Evolutionary conservation across 148 eudicot species (phyloP).

Genomic region (Cornus suecica): DNA sequence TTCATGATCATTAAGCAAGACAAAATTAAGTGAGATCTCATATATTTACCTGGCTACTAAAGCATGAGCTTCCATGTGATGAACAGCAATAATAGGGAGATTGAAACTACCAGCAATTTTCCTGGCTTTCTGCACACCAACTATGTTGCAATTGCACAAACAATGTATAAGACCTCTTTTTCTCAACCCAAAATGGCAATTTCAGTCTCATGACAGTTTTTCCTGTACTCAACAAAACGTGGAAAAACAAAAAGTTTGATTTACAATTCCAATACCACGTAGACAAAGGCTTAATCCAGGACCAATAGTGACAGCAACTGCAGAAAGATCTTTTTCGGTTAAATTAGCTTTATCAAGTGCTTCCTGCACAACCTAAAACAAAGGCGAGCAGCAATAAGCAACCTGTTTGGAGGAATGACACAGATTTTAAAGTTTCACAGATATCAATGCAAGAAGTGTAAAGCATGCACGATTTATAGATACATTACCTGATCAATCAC

Average conservation of each 20-base stretch:
- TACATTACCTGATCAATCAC: slow-evolving; percentile 76
- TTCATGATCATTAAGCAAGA: neutral
- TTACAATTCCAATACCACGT: slow-evolving; percentile 51
- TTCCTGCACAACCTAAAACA: slow-evolving; percentile 73
- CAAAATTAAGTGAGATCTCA: neutral
- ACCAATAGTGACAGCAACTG: slow-evolving; percentile 99
- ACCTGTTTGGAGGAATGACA: neutral
- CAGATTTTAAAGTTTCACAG: neutral
- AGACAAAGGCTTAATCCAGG: slow-evolving; percentile 98
- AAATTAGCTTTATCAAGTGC: slow-evolving; percentile 89
- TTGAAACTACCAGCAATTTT: slow-evolving; percentile 67
- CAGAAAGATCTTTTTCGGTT: slow-evolving; percentile 75
- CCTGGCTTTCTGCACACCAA: slow-evolving; percentile 96
- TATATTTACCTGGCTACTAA: slow-evolving; percentile 77
- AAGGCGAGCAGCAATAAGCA: neutral
- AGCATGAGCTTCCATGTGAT: slow-evolving; percentile 99
- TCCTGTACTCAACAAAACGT: neutral
- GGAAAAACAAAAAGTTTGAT: neutral
- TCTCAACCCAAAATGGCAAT: neutral
- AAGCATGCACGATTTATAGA: neutral
- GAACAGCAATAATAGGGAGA: slow-evolving; percentile 86
- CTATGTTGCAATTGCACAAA: slow-evolving; percentile 39
- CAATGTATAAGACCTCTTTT: neutral
- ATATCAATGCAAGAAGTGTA: neutral
- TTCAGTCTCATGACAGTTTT: neutral